These are phyloP conservation scores for Trichoderma brevicompactum DNA, from an alignment of 2,329 filamentous ascomycete species.

Conservation along the genomic window DNA sequence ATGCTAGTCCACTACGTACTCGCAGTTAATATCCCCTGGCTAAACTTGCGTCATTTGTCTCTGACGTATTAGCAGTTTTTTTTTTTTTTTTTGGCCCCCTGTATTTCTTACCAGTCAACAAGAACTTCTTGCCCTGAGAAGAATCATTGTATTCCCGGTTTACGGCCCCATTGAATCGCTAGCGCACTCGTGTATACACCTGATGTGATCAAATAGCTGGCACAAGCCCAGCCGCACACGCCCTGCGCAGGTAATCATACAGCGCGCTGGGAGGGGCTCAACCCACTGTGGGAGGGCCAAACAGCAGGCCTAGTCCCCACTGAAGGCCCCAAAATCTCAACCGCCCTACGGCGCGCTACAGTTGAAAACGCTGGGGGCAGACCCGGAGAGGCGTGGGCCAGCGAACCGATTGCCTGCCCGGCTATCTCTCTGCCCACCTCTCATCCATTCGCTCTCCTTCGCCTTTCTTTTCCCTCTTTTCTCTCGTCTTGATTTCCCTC, in stretches of 20 bases:
- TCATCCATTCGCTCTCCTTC: slow-evolving; percentile 6
- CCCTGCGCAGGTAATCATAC: background rate
- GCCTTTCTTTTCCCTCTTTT: slow-evolving; percentile 13
- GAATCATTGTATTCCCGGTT: too few species aligned
- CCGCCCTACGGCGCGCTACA: slow-evolving; percentile 16
- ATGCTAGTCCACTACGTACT: background rate
- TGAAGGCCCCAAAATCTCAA: slow-evolving; percentile 15
- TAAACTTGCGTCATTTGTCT: slow-evolving; percentile 28
- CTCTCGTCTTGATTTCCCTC: slow-evolving; percentile 4
- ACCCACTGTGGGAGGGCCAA: slow-evolving; percentile 4
- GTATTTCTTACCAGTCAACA: too few species aligned
- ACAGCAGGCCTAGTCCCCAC: slow-evolving; percentile 20
- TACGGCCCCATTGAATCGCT: background rate
- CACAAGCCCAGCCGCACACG: background rate
- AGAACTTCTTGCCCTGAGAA: too few species aligned
- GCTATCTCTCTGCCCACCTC: slow-evolving; percentile 19
- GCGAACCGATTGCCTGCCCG: slow-evolving; percentile 8
- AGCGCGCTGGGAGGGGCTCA: slow-evolving; percentile 10
- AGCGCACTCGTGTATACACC: background rate
- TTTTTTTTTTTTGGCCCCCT: background rate
- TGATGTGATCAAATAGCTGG: background rate
- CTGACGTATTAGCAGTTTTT: slow-evolving; percentile 13
- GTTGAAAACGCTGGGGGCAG: background rate
- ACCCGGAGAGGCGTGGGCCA: background rate
- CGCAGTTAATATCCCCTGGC: background rate